Conservation (phyloP, 148 eudicot species). For the Chenopodium quinoa region DNA sequence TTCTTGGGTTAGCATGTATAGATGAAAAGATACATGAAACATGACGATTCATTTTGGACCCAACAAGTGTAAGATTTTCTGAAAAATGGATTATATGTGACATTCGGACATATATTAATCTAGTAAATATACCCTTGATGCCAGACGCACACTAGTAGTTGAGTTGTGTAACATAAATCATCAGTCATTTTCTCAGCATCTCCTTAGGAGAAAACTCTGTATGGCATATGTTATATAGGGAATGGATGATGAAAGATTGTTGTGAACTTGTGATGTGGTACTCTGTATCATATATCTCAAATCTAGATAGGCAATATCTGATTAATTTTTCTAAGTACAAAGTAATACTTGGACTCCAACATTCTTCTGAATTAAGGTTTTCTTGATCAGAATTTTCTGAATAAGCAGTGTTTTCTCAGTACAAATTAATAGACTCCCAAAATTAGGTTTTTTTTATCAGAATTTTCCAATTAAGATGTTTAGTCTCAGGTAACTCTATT, state of each 20-base stretch:
- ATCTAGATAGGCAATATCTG: background rate
- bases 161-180: background rate
- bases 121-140: background rate
- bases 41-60: background rate
- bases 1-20: too few species aligned
- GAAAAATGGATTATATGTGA: background rate
- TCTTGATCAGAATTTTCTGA: background rate
- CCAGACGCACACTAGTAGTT: background rate
- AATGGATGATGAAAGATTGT: too few species aligned
- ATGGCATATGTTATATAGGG: too few species aligned
- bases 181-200: too few species aligned
- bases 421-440: too few species aligned
- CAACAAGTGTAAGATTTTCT: background rate
- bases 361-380: background rate
- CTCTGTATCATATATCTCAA: too few species aligned
- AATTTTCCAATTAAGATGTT: too few species aligned
- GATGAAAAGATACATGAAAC: too few species aligned
- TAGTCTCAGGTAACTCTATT: too few species aligned
- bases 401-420: background rate
- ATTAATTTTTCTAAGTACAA: background rate
- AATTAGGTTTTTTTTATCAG: too few species aligned
- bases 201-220: too few species aligned
- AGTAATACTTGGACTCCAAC: background rate
- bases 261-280: too few species aligned
- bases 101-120: background rate